Conservation (phyloP, 495 filamentous ascomycete genomes). For the Penicillium cinerascens region DNA sequence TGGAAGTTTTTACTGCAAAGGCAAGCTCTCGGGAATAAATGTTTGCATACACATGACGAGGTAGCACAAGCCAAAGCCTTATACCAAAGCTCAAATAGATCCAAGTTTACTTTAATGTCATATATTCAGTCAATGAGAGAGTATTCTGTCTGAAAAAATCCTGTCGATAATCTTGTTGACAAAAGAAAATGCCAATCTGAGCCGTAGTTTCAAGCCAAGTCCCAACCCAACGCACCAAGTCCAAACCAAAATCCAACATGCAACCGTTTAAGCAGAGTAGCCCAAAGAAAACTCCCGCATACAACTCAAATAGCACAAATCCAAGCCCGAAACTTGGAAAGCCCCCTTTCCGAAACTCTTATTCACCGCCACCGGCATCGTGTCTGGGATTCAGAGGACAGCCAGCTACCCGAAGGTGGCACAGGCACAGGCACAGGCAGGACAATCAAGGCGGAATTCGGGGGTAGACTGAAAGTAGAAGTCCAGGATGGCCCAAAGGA, state of each 20-base stretch:
- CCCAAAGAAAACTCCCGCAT: not conserved
- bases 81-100: not conserved
- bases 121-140: too few relatives aligned
- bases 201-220: slow-evolving; percentile 2
- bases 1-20: not conserved
- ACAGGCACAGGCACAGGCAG: not conserved
- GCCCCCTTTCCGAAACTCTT: not conserved
- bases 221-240: not conserved
- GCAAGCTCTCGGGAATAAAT: slow-evolving; percentile 5
- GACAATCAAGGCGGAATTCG: not conserved
- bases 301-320: not conserved
- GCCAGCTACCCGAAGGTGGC: not conserved
- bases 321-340: not conserved
- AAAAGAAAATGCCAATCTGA: not conserved
- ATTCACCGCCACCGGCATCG: not conserved
- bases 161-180: slow-evolving; percentile 14
- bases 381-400: not conserved
- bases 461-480: not conserved
- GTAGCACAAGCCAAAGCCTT: not conserved
- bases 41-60: slow-evolving; percentile 12
- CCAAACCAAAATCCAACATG: not conserved
- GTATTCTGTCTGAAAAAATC: not conserved
- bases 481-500: too few relatives aligned
- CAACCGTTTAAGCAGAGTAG: not conserved
- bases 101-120: too few relatives aligned